Conservation (phyloP, 352 stramenopile species). For the Pythium folliculosum region DNA sequence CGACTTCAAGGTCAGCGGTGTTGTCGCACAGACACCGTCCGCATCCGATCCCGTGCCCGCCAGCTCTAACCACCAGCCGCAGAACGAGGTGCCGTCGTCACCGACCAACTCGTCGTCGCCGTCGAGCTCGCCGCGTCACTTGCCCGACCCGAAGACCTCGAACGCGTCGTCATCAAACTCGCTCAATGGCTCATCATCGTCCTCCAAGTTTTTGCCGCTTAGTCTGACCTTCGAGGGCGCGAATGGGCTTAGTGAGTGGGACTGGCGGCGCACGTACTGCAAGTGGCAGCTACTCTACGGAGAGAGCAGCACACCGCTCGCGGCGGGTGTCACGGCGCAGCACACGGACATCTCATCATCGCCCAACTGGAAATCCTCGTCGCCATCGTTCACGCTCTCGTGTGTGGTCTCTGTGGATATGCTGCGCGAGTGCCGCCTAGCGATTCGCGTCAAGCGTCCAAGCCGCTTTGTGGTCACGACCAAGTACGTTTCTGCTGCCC, state of each 20-base stretch:
- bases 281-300: slow-evolving; percentile 28
- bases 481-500: slow-evolving; percentile 13
- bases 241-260: slow-evolving; percentile 13
- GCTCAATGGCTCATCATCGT: neutral
- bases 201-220: slow-evolving; percentile 12
- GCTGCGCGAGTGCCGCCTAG: slow-evolving; percentile 25
- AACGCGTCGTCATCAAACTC: slow-evolving; percentile 12
- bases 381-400: slow-evolving; percentile 9
- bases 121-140: slow-evolving; percentile 1
- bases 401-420: slow-evolving; percentile 20
- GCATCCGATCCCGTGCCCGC: no score
- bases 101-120: slow-evolving; percentile 14
- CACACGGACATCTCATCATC: slow-evolving; percentile 2
- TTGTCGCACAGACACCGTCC: slow-evolving; percentile 1
- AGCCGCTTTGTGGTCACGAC: slow-evolving; percentile 23
- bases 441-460: slow-evolving; percentile 19
- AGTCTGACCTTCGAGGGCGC: slow-evolving; percentile 12
- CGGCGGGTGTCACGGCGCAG: slow-evolving; percentile 5
- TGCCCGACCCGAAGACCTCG: neutral
- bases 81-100: neutral
- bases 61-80: neutral
- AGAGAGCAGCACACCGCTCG: slow-evolving; percentile 10
- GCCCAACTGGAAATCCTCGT: slow-evolving; percentile 16
- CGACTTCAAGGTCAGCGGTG: slow-evolving; percentile 17
- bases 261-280: slow-evolving; percentile 29